A percentile compares a stretch with the other conserved stretches of the same genome.
phyloP scores from a whole-genome alignment of 345 rosid genomes.

The Diplotaxis tenuifolia region DNA sequence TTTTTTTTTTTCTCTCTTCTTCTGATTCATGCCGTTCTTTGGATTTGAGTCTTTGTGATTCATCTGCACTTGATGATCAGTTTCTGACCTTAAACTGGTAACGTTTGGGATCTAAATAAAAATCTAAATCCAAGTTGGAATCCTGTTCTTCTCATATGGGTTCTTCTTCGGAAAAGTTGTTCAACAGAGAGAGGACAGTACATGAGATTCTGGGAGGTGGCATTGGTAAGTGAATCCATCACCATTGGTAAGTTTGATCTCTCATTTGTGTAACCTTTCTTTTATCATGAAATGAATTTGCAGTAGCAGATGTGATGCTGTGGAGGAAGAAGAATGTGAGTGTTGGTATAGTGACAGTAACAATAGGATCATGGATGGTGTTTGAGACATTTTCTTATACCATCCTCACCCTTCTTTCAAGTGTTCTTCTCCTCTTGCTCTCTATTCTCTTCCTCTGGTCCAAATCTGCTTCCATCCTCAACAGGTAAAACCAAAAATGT shows the following conservation, averaged over 20 bases:
- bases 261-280: neutral
- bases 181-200: conserved; percentile 60
- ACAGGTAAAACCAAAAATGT: conserved; percentile 45
- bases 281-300: conserved; percentile 30
- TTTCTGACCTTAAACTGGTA: conserved; percentile 16
- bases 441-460: conserved; percentile 88
- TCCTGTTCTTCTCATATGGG: conserved; percentile 46
- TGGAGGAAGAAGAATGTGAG: conserved; percentile 78
- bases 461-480: conserved; percentile 92
- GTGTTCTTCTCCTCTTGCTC: conserved; percentile 81
- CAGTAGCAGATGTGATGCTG: conserved; percentile 90
- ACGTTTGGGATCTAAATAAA: conserved; percentile 45
- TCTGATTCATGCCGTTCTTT: conserved; percentile 10
- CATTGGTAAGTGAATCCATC: conserved; percentile 49
- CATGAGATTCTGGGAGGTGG: conserved; percentile 88
- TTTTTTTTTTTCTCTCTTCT: neutral
- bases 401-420: conserved; percentile 73
- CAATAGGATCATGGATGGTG: conserved; percentile 82
- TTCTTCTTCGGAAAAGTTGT: conserved; percentile 50
- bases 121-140: conserved; percentile 31
- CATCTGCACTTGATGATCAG: conserved; percentile 18
- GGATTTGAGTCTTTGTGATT: conserved; percentile 8
- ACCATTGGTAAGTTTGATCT: neutral
- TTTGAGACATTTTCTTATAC: conserved; percentile 86
- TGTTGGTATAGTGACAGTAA: conserved; percentile 57